phyloP scores from a whole-genome alignment of 2,329 filamentous ascomycete species.

The Aspergillus sp. region DNA sequence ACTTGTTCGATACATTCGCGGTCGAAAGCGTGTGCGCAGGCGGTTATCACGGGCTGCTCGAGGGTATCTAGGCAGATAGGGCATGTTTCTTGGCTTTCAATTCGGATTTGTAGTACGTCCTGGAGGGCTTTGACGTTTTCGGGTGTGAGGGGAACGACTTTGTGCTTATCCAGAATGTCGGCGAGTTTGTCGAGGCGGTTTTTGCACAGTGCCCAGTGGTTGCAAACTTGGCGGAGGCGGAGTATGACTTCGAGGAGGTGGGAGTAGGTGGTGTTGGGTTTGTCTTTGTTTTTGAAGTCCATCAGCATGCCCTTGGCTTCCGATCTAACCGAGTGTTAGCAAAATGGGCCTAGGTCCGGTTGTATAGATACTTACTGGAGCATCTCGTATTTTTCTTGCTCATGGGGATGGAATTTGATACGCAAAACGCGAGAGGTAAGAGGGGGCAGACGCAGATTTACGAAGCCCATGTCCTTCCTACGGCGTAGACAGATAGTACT shows the following conservation, averaged over 20 bases:
- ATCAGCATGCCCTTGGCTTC: constrained; percentile 73
- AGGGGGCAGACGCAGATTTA: constrained; percentile 75
- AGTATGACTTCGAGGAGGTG: constrained; percentile 78
- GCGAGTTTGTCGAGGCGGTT: constrained; percentile 73
- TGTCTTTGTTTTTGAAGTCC: constrained; percentile 54
- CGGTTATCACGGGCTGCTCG: constrained; percentile 74
- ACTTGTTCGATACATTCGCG: constrained; percentile 70
- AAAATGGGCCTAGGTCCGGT: neutral
- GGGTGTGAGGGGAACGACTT: constrained; percentile 67
- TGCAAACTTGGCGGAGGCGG: constrained; percentile 80
- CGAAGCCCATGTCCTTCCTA: constrained; percentile 84
- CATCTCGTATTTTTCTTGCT: constrained; percentile 74
- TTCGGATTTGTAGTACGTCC: constrained; percentile 70
- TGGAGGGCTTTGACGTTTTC: constrained; percentile 73
- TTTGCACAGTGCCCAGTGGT: constrained; percentile 82
- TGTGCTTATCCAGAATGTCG: constrained; percentile 65
- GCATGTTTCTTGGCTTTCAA: constrained; percentile 81
- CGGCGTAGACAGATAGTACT: constrained; percentile 76
- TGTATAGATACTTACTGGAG: constrained; percentile 55
- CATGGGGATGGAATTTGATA: constrained; percentile 70
- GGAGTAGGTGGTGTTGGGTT: constrained; percentile 62
- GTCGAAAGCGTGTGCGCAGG: constrained; percentile 81
- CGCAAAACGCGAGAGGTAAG: constrained; percentile 77
- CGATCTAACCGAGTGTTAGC: constrained; percentile 44
- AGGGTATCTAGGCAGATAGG: constrained; percentile 75